These are phyloP conservation scores for Diplotaxis tenuifolia DNA, from an alignment of 345 rosid species.

Conservation along the genomic window DNA sequence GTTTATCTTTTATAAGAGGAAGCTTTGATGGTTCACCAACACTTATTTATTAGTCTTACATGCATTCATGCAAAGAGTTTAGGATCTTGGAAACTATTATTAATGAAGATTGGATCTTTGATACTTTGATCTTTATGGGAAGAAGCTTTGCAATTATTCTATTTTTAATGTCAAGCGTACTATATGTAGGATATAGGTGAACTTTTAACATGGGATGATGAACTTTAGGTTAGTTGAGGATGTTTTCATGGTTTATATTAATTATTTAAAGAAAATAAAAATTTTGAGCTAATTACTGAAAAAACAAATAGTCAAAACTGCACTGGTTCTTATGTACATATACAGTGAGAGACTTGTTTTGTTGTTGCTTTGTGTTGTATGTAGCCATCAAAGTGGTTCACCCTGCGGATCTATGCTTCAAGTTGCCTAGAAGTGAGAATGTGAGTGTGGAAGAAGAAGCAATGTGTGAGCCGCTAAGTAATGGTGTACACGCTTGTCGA, in stretches of 20 bases:
- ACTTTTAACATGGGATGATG: too few species aligned
- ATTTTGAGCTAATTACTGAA: not conserved
- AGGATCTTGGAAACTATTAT: not conserved
- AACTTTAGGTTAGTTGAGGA: too few species aligned
- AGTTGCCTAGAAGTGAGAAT: slow-evolving; percentile 80
- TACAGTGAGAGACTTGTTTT: not conserved
- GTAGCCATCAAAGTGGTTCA: slow-evolving; percentile 93
- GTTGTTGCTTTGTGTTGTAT: not conserved
- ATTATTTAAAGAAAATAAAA: too few species aligned
- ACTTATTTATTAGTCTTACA: not conserved
- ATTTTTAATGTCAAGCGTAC: not conserved
- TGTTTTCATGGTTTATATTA: not conserved
- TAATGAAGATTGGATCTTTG: not conserved
- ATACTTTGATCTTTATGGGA: too few species aligned
- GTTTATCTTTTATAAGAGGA: not conserved
- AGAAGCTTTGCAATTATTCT: too few species aligned
- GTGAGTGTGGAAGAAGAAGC: slow-evolving; percentile 96
- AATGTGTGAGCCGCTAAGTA: slow-evolving; percentile 95
- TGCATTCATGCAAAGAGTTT: not conserved
- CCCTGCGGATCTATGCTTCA: slow-evolving; percentile 89
- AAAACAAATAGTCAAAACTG: not conserved
- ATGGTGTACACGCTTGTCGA: slow-evolving; percentile 92
- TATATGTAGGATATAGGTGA: not conserved
- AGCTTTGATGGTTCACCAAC: not conserved
- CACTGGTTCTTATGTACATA: not conserved